Evolutionary conservation across 2,329 filamentous ascomycete genomes (phyloP).

Genomic region (Cladorrhinum sp.): DNA sequence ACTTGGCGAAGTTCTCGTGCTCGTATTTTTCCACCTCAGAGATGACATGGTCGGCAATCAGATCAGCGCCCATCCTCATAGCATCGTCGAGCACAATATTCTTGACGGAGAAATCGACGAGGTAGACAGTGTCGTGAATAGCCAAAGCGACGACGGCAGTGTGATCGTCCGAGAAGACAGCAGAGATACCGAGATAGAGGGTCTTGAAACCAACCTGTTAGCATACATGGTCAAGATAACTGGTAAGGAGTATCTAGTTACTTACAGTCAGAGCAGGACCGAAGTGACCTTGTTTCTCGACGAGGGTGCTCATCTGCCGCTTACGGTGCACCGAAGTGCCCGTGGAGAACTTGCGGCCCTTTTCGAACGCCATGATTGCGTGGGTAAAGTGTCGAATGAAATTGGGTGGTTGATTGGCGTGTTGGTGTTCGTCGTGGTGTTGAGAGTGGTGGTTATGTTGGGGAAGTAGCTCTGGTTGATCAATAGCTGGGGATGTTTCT

Average conservation of each 20-base stretch:
- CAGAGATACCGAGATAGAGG: constrained; percentile 62
- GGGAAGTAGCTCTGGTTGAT: not conserved
- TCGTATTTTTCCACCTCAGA: constrained; percentile 57
- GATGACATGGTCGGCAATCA: constrained; percentile 60
- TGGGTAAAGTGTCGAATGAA: constrained; percentile 19
- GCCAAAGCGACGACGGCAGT: constrained; percentile 62
- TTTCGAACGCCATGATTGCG: constrained; percentile 30
- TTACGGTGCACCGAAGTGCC: constrained; percentile 45
- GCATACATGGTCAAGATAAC: not conserved
- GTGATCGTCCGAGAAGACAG: constrained; percentile 47
- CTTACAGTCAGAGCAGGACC: constrained; percentile 47
- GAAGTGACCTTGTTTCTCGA: constrained; percentile 43
- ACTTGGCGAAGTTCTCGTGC: constrained; percentile 66
- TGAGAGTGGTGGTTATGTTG: not conserved
- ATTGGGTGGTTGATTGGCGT: constrained; percentile 3
- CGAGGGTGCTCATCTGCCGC: constrained; percentile 44
- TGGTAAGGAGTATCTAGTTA: not conserved
- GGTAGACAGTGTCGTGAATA: constrained; percentile 71
- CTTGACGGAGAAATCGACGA: constrained; percentile 67
- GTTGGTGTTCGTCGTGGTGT: not conserved
- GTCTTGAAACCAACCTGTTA: constrained; percentile 38
- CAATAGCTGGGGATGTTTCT: not conserved
- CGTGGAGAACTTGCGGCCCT: constrained; percentile 42
- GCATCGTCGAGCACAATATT: constrained; percentile 47
- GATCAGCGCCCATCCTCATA: constrained; percentile 40